Evolutionary conservation across 495 filamentous ascomycete species (phyloP), one percentile per base, ranked within the genome.

Genomic region (Opeltia flavorubescens): DNA sequence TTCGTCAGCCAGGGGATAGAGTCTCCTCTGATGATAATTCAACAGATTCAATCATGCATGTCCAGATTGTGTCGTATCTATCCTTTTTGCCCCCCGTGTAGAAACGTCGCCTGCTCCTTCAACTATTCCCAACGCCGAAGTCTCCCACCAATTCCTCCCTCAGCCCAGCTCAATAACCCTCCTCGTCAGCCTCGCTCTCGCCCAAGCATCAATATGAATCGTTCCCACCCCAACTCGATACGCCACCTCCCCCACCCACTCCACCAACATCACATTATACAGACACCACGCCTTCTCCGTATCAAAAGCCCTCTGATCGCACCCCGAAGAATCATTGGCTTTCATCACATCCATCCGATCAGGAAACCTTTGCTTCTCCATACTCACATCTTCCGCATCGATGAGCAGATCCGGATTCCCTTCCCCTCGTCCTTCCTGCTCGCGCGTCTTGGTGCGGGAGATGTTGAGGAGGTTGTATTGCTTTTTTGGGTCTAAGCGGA

Each of bases 171-270:
- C n/a, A n/a, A n/a, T n/a, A n/a, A n/a, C n/a, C n/a, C n/a, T n/a
- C n/a, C n/a, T n/a, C n/a, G n/a, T n/a, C n/a, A n/a, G n/a, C n/a
- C n/a, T n/a, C n/a, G n/a, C n/a, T n/a, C n/a, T n/a, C n/a, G 52
- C 48, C 52, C 52, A 54, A n/a, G 52, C 52, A 41, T 54, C 48
- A 26, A 54, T 54, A 31, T 54, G 48, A n/a, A 54, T n/a, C 1
- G 24, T 31, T n/a, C 52, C 52, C 8, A 54, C 36, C 66, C 36
- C 79, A 74, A 65, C 83, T 89, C 47, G 79, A 74, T 42, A 93
- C 77, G 62, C 88, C 91, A 29, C 79, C 75, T 56, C 69, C 83
- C 39, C 86, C 75, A 46, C 80, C 75, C 4, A 82, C 63, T 20
- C 74, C 70, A 54, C 48, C 17, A 54, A 21, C 52, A 54, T 50